A percentile compares a stretch with the other conserved stretches of the same genome.
Conservation (phyloP, 2,329 filamentous ascomycete genomes). For the Colletotrichum phormii region DNA sequence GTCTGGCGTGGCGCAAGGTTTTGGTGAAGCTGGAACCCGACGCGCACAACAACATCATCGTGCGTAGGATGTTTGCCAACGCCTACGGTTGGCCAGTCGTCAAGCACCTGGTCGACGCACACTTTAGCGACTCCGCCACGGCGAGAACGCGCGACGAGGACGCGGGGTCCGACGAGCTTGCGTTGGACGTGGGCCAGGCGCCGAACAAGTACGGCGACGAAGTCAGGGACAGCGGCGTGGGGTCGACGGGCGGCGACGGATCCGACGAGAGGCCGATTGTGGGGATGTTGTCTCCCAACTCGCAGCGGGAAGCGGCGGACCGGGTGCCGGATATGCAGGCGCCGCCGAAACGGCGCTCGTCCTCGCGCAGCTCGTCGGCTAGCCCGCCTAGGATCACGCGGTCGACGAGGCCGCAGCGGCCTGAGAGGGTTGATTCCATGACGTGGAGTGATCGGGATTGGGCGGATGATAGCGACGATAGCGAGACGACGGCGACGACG, state of each 20-base stretch:
- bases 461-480: conserved; percentile 63
- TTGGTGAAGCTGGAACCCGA: conserved; percentile 95
- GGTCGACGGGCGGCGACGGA: neutral
- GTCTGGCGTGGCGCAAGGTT: conserved; percentile 95
- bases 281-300: conserved; percentile 41
- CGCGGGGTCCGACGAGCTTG: conserved; percentile 76
- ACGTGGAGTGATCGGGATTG: conserved; percentile 77
- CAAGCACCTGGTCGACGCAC: conserved; percentile 93
- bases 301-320: conserved; percentile 54
- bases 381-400: conserved; percentile 28
- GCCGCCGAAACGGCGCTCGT: conserved; percentile 28
- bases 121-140: conserved; percentile 83
- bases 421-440: conserved; percentile 59
- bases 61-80: conserved; percentile 95
- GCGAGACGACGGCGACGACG: conserved; percentile 45
- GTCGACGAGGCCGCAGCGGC: conserved; percentile 4
- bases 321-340: conserved; percentile 58
- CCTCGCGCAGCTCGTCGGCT: conserved; percentile 24
- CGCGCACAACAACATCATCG: conserved; percentile 98
- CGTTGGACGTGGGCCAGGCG: conserved; percentile 66
- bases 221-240: conserved; percentile 58
- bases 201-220: conserved; percentile 75
- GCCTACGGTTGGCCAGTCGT: conserved; percentile 98
- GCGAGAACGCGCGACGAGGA: conserved; percentile 76
- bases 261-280: conserved; percentile 39